Base-by-base conservation (phyloP, 441 rosid species). In the Syzygium syzygioides region DNA sequence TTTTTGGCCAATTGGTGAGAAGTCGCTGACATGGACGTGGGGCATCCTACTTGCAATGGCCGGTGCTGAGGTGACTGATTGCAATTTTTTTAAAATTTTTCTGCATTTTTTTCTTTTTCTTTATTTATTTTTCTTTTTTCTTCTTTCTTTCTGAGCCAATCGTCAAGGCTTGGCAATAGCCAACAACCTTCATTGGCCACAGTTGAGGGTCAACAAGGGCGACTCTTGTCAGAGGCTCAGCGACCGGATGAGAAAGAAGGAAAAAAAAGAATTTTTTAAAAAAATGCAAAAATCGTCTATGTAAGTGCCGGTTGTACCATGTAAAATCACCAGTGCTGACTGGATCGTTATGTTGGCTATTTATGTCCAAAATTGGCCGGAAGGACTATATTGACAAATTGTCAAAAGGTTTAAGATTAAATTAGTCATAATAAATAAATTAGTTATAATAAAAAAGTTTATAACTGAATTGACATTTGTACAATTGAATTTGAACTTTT, bases 381-480 rank as follows among this genome's bases (percentile, higher is more conserved):
- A 30, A 30, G 0, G 4, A 64, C 5, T 66, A 4, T 1, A 34
- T 19, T 3, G 4, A 0, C 3, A 34, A 34, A 68, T 68, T 3
- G 0, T 34, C 2, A 34, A 68, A 1, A 68, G 0, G 2, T 34
- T 37, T 18, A 18, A 9, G 4, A 68, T 0, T 68, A 5, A 68
- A 34, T 34, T 19, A 4, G 0, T 0, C 12, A 71, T 1, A 37
- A 1, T 0, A 0, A 71, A 71, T 68, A 5, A 68, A 34, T 34
- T 19, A 4, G 0, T 0, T 6, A 71, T 1, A 37, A 1, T 0
- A 0, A 71, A 71, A 71, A 20, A 0, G 0, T 71, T 71, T 76
- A 76, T 0, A 0, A 20, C 0, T 20, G 1, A 76, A 41, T 41
- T 41, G 4, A 0, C 0, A 12, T 37, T 0, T 0, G 0, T 19